These are phyloP conservation scores for Kwoniella sp. DNA, from an alignment of 768 basidiomycete genomes.

Conservation along the genomic window DNA sequence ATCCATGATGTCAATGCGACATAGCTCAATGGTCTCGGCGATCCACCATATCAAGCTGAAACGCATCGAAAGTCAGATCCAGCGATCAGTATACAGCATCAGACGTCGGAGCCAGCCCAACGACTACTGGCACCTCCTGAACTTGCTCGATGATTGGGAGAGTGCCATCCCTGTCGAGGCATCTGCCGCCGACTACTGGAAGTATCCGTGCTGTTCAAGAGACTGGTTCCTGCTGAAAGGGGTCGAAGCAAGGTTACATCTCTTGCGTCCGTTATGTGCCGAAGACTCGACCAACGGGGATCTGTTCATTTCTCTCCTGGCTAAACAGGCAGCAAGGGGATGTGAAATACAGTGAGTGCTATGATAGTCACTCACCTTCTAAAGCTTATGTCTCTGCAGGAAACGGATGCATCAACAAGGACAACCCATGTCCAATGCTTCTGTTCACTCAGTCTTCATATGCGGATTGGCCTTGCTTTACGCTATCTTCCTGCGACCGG, in stretches of 20 bases:
- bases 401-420: slow-evolving; percentile 27
- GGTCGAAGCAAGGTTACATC: slow-evolving; percentile 26
- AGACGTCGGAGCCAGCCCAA: slow-evolving; percentile 4
- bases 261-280: slow-evolving; percentile 24
- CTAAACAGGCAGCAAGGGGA: slow-evolving; percentile 22
- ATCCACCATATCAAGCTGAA: slow-evolving; percentile 32
- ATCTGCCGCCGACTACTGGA: slow-evolving; percentile 3
- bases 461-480: slow-evolving; percentile 32
- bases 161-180: slow-evolving; percentile 15
- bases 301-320: slow-evolving; percentile 20
- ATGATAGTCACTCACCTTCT: too few species aligned
- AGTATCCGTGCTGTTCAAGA: slow-evolving; percentile 12
- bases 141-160: slow-evolving; percentile 17
- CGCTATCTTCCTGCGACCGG: slow-evolving; percentile 24
- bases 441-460: slow-evolving; percentile 29
- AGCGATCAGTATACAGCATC: slow-evolving; percentile 22
- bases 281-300: slow-evolving; percentile 1
- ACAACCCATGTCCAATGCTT: slow-evolving; percentile 22
- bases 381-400: slow-evolving; percentile 1
- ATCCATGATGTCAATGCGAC: neutral
- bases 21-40: slow-evolving; percentile 23
- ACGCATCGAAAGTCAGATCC: slow-evolving; percentile 28
- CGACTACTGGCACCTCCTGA: slow-evolving; percentile 19
- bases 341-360: slow-evolving; percentile 29
- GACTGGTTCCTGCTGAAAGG: slow-evolving; percentile 28